Base-by-base conservation (phyloP, 2,329 filamentous ascomycete genomes). In the Trichoderma sp. region DNA sequence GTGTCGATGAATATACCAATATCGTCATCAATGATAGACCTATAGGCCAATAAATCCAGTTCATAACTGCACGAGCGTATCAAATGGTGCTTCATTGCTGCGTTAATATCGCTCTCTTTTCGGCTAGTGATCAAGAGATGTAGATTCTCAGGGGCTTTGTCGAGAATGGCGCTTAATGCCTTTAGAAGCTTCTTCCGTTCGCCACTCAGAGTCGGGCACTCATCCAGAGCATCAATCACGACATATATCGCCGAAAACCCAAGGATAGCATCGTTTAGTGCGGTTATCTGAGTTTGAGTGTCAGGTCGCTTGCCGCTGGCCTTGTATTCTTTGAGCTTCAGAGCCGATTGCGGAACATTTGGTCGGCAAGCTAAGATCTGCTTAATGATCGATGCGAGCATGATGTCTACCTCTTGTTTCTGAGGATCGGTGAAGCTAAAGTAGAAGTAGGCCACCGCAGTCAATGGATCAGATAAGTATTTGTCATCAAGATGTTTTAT, bases 1-100 rank as follows among this genome's bases (percentile, higher is more conserved):
- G 52, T 56, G 2, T 68, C 67, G 5, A 68, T 63, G 21, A 47
- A 68, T 6, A 14, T 27, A 27, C 40, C 21, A 27, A 68, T 56
- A 35, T 68, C 67, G 4, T 16, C 10, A 16, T 68, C 43, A 16
- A 68, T 16, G 27, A 3, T 49, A 5, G 10, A 10, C 14, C 43
- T n/a, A 21, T 49, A 49, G 5, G 43, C n/a, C 21, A 49, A 21
- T 21, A 49, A n/a, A 13, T 49, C n/a, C 11, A 49, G 43, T n/a
- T 49, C 43, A 21, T 49, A 21, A n/a, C 43, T 49, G n/a, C 7
- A 49, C 11, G n/a, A 7, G 3, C n/a, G 43, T 49, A 11, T 24
- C 7, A 63, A 49, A 4, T 13, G 13, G 19, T 16, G 21, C 8
- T 43, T 24, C 29, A 63, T 63, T 43, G 60, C 21, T 31, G 4